Evolutionary conservation across 2,329 filamentous ascomycete species (phyloP).

Genomic region (Teratosphaeria nubilosa): DNA sequence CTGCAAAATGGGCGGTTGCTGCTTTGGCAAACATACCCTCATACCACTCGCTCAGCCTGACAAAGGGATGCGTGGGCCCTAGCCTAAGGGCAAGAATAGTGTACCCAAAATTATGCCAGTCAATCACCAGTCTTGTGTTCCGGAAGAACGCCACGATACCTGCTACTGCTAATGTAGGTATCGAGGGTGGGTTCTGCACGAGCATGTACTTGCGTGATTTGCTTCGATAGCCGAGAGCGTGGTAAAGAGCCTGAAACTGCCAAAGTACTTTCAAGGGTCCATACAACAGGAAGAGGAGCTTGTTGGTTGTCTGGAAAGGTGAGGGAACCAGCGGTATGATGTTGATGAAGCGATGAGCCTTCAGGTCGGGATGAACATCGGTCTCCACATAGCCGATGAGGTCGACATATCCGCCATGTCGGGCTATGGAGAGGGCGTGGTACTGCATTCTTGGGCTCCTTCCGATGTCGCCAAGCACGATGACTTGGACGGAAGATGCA

Average conservation of each 20-base stretch:
- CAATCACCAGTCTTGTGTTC: conserved; percentile 73
- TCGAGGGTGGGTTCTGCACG: conserved; percentile 87
- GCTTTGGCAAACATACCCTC: conserved; percentile 61
- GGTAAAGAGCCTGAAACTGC: conserved; percentile 64
- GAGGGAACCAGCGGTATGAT: conserved; percentile 61
- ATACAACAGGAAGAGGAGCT: conserved; percentile 63
- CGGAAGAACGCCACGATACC: conserved; percentile 63
- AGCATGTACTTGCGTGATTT: conserved; percentile 75
- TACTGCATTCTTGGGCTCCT: conserved; percentile 98
- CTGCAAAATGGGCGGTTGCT: conserved; percentile 69
- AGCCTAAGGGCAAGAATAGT: conserved; percentile 70
- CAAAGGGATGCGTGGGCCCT: conserved; percentile 58
- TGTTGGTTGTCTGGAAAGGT: conserved; percentile 60
- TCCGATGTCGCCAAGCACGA: conserved; percentile 91
- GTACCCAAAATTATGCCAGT: conserved; percentile 99
- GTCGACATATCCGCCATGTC: conserved; percentile 68
- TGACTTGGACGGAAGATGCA: conserved; percentile 58
- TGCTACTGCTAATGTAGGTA: conserved; percentile 75
- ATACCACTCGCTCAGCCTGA: conserved; percentile 65
- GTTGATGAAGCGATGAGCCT: conserved; percentile 56
- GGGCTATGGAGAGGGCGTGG: conserved; percentile 84
- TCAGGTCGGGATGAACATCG: conserved; percentile 66
- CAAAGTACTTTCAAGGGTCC: conserved; percentile 79
- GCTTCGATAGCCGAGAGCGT: conserved; percentile 62
- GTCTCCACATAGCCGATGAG: conserved; percentile 87